Evolutionary conservation across 208 protist species (phyloP).

Genomic region (Acanthamoeba royreba): DNA sequence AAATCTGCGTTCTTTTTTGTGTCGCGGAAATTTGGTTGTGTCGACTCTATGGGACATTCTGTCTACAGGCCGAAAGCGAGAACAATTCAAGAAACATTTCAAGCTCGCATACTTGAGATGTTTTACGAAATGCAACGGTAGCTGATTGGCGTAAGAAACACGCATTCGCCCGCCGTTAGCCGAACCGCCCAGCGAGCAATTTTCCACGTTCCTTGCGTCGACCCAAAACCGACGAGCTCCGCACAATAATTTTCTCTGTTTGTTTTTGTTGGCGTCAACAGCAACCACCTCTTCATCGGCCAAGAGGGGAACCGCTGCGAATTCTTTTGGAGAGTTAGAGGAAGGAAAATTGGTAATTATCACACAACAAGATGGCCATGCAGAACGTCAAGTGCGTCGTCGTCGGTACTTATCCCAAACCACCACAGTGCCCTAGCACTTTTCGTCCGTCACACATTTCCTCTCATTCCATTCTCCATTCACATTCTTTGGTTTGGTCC

Average conservation of each 20-base stretch:
- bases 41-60: too few relatives aligned
- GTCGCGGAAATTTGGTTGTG: too few relatives aligned
- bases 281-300: background rate
- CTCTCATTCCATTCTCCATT: background rate
- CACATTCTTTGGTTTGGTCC: background rate
- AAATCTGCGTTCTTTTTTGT: too few relatives aligned
- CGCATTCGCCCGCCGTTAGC: background rate
- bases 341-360: background rate
- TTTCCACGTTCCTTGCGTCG: background rate
- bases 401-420: background rate
- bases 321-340: background rate
- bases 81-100: too few relatives aligned
- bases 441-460: background rate
- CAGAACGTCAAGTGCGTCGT: constrained; percentile 50
- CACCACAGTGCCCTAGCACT: background rate
- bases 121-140: too few relatives aligned
- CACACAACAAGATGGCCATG: constrained; percentile 31
- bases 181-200: background rate
- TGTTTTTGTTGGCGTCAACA: background rate
- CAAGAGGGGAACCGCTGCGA: background rate
- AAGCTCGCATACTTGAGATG: too few relatives aligned
- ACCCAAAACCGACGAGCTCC: background rate
- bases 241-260: background rate
- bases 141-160: too few relatives aligned
- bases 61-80: too few relatives aligned